A percentile compares a stretch with the other conserved stretches of the same genome.
Evolutionary conservation across 306 rosid genomes (phyloP).

Genomic region (barrel medic (Medicago truncatula)): DNA sequence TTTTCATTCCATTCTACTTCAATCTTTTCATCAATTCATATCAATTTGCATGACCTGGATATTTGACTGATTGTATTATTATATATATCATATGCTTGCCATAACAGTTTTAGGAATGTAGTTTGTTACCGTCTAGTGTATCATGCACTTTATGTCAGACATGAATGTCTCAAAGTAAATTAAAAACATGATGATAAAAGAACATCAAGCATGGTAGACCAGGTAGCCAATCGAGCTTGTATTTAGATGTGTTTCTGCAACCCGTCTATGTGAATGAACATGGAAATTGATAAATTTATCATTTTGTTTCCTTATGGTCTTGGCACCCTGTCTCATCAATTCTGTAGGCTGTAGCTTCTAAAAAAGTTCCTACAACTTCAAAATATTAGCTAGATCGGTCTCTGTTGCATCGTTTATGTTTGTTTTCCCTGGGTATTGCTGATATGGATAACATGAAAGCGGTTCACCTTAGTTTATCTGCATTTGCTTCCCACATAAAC

Average conservation of each 20-base stretch:
- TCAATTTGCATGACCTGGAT: not conserved
- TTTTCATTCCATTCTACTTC: not conserved
- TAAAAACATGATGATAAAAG: not conserved
- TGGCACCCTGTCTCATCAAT: too few species aligned
- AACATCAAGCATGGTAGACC: constrained; percentile 17
- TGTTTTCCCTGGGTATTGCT: constrained; percentile 4
- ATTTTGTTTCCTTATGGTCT: too few species aligned
- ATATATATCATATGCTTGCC: constrained; percentile 12
- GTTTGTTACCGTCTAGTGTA: constrained; percentile 2
- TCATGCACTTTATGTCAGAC: not conserved
- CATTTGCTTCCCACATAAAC: constrained; percentile 3
- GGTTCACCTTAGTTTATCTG: constrained; percentile 31
- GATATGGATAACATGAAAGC: constrained; percentile 7
- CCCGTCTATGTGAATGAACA: not conserved
- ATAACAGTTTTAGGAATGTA: not conserved
- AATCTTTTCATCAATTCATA: not conserved
- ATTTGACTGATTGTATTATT: not conserved
- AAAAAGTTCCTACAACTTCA: not conserved
- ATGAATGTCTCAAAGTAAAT: constrained; percentile 13
- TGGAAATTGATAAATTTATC: too few species aligned
- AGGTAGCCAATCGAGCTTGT: constrained; percentile 12
- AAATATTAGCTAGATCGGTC: not conserved
- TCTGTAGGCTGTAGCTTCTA: too few species aligned
- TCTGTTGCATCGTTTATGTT: constrained; percentile 14
- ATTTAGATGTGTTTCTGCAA: constrained; percentile 21